A percentile compares a stretch with the other conserved stretches of the same genome.
phyloP scores from a whole-genome alignment of 345 rosid species.

The Draba incana region DNA sequence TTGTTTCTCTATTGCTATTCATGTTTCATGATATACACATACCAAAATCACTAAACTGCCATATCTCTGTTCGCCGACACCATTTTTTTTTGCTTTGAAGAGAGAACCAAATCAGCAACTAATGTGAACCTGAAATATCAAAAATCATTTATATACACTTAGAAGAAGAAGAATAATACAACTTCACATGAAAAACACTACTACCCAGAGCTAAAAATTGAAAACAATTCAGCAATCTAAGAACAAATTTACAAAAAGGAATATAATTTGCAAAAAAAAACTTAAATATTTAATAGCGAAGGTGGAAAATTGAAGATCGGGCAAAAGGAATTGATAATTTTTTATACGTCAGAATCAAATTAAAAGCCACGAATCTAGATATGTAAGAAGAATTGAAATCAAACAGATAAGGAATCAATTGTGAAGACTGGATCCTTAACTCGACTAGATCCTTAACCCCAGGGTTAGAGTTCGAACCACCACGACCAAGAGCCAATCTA shows the following conservation, averaged over 20 bases:
- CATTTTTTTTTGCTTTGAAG: slow-evolving; percentile 47
- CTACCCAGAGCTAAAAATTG: slow-evolving; percentile 16
- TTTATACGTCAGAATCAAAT: not conserved
- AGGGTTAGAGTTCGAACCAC: too few relatives aligned
- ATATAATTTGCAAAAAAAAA: not conserved
- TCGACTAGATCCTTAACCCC: not conserved
- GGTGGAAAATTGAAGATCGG: slow-evolving; percentile 18
- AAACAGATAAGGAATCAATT: slow-evolving; percentile 11
- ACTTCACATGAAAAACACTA: not conserved
- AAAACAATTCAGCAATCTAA: not conserved
- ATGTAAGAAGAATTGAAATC: slow-evolving; percentile 11
- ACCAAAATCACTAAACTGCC: slow-evolving; percentile 89
- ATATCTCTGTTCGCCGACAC: slow-evolving; percentile 93
- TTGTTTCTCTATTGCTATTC: not conserved
- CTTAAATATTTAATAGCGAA: not conserved
- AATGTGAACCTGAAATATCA: slow-evolving; percentile 25
- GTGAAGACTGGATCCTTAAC: not conserved
- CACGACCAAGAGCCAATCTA: too few relatives aligned
- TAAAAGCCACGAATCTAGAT: slow-evolving; percentile 15
- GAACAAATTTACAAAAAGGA: not conserved
- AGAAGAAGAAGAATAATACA: not conserved
- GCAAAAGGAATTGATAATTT: not conserved
- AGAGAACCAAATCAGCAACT: slow-evolving; percentile 17
- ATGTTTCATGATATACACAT: not conserved
- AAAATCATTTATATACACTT: not conserved